A percentile compares a stretch with the other conserved stretches of the same genome.
phyloP scores from a whole-genome alignment of 2,329 filamentous ascomycete species.

The Exophiala oligosperma region DNA sequence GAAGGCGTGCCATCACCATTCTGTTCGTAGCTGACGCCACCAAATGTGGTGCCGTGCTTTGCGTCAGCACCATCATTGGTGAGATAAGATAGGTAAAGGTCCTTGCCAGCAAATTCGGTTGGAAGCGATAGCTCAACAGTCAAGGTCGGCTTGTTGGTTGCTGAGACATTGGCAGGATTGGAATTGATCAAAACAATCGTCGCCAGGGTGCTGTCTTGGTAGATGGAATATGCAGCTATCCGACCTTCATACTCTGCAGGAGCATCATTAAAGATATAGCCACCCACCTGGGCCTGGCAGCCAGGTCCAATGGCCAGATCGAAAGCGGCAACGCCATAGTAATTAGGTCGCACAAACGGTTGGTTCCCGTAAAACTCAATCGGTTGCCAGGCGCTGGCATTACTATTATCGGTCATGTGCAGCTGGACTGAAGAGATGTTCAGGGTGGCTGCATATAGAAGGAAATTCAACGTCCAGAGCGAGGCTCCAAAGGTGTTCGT shows the following conservation, averaged over 20 bases:
- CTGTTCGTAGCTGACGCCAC: slow-evolving; percentile 49
- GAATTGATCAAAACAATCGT: slow-evolving; percentile 50
- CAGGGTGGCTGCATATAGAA: slow-evolving; percentile 50
- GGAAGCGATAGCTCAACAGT: slow-evolving; percentile 45
- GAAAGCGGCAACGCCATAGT: slow-evolving; percentile 54
- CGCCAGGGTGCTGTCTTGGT: slow-evolving; percentile 44
- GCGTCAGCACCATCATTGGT: slow-evolving; percentile 49
- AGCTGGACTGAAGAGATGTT: slow-evolving; percentile 51
- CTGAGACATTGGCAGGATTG: slow-evolving; percentile 43
- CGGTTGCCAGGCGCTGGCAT: slow-evolving; percentile 53
- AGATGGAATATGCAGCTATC: slow-evolving; percentile 47
- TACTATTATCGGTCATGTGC: slow-evolving; percentile 57
- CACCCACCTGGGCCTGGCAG: slow-evolving; percentile 47
- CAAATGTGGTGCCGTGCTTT: slow-evolving; percentile 46
- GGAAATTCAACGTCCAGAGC: slow-evolving; percentile 55
- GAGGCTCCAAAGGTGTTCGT: slow-evolving; percentile 52
- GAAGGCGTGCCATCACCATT: slow-evolving; percentile 44
- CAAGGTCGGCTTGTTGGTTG: slow-evolving; percentile 39
- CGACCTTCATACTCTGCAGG: slow-evolving; percentile 41
- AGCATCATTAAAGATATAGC: slow-evolving; percentile 34
- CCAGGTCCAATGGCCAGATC: slow-evolving; percentile 51
- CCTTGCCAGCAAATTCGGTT: slow-evolving; percentile 39
- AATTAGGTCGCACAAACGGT: slow-evolving; percentile 49
- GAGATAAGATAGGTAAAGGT: slow-evolving; percentile 49
- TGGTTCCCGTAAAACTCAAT: slow-evolving; percentile 40